Conservation (phyloP, 805 yeast genomes). For the Torulaspora delbrueckii region DNA sequence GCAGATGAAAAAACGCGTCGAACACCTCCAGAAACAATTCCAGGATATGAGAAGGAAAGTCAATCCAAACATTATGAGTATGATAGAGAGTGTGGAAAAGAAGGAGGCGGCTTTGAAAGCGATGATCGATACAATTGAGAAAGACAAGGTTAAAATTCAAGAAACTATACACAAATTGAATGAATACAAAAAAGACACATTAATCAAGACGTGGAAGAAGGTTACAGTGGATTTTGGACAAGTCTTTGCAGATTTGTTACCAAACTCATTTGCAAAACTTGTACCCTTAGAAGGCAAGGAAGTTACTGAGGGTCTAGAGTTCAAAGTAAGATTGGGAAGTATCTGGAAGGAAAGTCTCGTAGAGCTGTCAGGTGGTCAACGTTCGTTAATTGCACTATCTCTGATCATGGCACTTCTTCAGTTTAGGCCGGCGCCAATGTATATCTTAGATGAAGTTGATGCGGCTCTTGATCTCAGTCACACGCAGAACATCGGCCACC, state of each 20-base stretch:
- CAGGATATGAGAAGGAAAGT: conserved; percentile 74
- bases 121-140: conserved; percentile 82
- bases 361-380: conserved; percentile 94
- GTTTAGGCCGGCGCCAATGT: conserved; percentile 98
- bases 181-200: conserved; percentile 76
- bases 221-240: conserved; percentile 87
- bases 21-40: conserved; percentile 52
- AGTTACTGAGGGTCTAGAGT: conserved; percentile 85
- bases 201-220: conserved; percentile 77
- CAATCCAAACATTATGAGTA: conserved; percentile 79
- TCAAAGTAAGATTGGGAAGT: conserved; percentile 80
- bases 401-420: conserved; percentile 86
- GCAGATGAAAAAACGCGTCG: conserved; percentile 55
- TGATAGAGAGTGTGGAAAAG: conserved; percentile 88
- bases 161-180: conserved; percentile 81
- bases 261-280: conserved; percentile 84
- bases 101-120: conserved; percentile 70
- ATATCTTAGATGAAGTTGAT: conserved; percentile 94
- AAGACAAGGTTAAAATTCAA: conserved; percentile 83
- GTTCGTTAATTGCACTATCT: conserved; percentile 89
- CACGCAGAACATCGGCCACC: conserved; percentile 94
- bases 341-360: conserved; percentile 96
- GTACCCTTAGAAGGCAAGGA: conserved; percentile 77
- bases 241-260: conserved; percentile 81
- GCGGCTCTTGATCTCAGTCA: conserved; percentile 97